Evolutionary conservation across 768 basidiomycete species (phyloP), one percentile per base, ranked within the genome.

Genomic region (Strobilomyces confusus): DNA sequence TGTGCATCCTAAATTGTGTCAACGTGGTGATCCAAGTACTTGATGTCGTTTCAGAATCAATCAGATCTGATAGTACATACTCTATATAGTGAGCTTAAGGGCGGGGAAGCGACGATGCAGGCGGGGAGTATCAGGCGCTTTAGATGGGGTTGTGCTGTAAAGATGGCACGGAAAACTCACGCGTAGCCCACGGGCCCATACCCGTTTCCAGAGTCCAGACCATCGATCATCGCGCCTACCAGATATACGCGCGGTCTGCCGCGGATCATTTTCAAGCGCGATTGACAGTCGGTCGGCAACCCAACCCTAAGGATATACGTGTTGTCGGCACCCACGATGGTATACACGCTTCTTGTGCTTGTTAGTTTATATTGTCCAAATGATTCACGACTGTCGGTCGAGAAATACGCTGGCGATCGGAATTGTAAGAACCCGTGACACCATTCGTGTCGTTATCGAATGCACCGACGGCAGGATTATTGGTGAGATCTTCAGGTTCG

Each of bases 251-350:
- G 41, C 40, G 41, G 30, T 26, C 36, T 4, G 38, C 37, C 48
- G 25, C 37, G 33, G 46, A 59, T 61, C 54, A 51, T 29, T 36
- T 57, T 47, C 52, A 14, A 26, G 29, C 25, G 37, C 20, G 20
- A 34, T 29, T 17, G 19, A 34, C 23, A 44, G 48, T 20, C 17
- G 34, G 34, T 22, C 25, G 20, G 34, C 34, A 36, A 15, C 34
- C 32, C 34, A 36, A 14, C 34, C 15, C 7, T 8, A 38, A 38
- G 38, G 17, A 17, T n/a, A n/a, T 37, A 37, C 17, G 17, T 37
- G 36, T n/a, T n/a, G n/a, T n/a, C n/a, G n/a, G n/a, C n/a, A n/a
- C 17, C 9, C 29, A 29, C 29, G 9, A 29, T 29, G 2, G 29
- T 9, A 7, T 29, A 29, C n/a, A 42, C 1, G 19, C 9, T 6